These are phyloP conservation scores for Trichoderma citrinoviride DNA, from an alignment of 2,329 filamentous ascomycete species.

Conservation along the genomic window DNA sequence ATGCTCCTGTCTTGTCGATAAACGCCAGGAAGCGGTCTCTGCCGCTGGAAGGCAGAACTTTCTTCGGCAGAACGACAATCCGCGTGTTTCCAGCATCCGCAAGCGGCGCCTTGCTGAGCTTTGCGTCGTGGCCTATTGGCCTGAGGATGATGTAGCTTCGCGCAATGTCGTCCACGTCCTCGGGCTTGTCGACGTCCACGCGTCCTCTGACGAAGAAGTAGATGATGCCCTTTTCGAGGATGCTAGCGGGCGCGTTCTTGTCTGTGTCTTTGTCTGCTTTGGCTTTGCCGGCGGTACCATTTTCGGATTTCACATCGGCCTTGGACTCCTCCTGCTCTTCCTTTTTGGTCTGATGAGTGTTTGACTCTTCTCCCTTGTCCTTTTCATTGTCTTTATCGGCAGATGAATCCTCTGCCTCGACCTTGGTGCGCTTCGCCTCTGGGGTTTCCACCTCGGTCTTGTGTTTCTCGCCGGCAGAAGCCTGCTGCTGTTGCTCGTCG, in stretches of 20 bases:
- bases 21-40: slow-evolving; percentile 76
- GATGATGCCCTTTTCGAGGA: slow-evolving; percentile 84
- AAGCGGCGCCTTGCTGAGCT: slow-evolving; percentile 51
- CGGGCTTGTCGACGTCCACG: slow-evolving; percentile 68
- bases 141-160: slow-evolving; percentile 78
- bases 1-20: slow-evolving; percentile 69
- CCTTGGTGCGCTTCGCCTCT: slow-evolving; percentile 31
- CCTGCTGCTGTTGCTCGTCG: not conserved
- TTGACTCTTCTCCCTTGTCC: not conserved
- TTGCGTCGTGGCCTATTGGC: slow-evolving; percentile 65
- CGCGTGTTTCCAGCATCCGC: slow-evolving; percentile 60
- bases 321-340: slow-evolving; percentile 11
- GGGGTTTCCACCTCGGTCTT: slow-evolving; percentile 30
- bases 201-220: slow-evolving; percentile 87
- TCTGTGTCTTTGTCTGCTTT: slow-evolving; percentile 30
- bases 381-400: slow-evolving; percentile 1
- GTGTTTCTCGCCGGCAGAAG: slow-evolving; percentile 31
- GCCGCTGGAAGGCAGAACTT: slow-evolving; percentile 68
- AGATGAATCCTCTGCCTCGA: slow-evolving; percentile 24
- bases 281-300: slow-evolving; percentile 24
- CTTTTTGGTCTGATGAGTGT: not conserved
- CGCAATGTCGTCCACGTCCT: slow-evolving; percentile 68
- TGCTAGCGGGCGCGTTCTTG: slow-evolving; percentile 43
- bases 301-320: not conserved
- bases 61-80: slow-evolving; percentile 78